Percentiles rank a stretch among this genome's conserved stretches.
phyloP scores from a whole-genome alignment of 495 filamentous ascomycete species.

The Astrothelium subdiscretum region DNA sequence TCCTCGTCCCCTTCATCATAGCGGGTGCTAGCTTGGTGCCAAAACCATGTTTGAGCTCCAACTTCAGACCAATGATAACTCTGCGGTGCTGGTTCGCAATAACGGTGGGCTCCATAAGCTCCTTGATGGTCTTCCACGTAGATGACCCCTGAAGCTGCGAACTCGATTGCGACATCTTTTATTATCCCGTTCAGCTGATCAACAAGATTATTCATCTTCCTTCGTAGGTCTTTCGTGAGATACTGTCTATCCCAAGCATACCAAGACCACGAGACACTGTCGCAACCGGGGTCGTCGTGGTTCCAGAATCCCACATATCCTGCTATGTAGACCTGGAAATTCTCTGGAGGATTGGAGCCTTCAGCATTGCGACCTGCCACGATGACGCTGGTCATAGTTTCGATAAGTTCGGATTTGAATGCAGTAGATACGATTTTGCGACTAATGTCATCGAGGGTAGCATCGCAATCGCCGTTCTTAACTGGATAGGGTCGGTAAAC shows the following conservation, averaged over 20 bases:
- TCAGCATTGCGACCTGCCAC: slow-evolving; percentile 1
- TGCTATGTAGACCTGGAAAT: slow-evolving; percentile 2
- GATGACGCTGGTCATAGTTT: neutral
- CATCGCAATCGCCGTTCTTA: neutral
- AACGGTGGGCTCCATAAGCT: neutral
- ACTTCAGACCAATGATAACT: neutral
- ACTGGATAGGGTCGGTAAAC: neutral
- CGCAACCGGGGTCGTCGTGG: neutral
- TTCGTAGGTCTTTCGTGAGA: neutral
- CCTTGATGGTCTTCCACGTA: neutral
- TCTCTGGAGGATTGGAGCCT: slow-evolving; percentile 1
- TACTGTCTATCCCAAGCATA: neutral
- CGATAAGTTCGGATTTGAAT: neutral
- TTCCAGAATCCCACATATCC: slow-evolving; percentile 3
- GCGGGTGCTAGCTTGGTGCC: neutral
- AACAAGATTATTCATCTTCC: slow-evolving; percentile 1
- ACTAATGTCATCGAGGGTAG: neutral
- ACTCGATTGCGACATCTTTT: neutral
- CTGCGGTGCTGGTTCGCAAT: slow-evolving; percentile 3
- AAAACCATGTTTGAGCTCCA: slow-evolving; percentile 7
- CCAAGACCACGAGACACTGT: neutral
- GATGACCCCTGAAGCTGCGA: neutral
- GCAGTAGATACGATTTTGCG: neutral
- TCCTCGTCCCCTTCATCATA: neutral
- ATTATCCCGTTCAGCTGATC: slow-evolving; percentile 1